Evolutionary conservation across 768 basidiomycete genomes (phyloP), one percentile per base, ranked within the genome.

Genomic region (Lentinula aciculospora): DNA sequence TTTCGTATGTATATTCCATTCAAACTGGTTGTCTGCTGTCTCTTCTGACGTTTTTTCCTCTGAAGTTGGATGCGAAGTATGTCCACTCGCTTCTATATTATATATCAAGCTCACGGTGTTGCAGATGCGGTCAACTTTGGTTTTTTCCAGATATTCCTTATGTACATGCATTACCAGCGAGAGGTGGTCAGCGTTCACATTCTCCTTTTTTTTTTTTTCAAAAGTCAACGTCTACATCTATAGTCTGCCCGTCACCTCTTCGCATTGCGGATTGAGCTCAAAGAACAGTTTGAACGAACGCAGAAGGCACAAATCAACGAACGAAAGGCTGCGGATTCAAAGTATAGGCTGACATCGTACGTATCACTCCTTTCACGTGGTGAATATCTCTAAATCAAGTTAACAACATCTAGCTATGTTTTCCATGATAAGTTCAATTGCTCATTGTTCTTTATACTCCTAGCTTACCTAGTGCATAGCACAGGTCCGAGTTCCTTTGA

Each of bases 81-180:
- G 75, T 36, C 15, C 34, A 51, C 15, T 39, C 29, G 48, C 54
- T 37, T 15, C 45, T 13, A 53, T 15, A 5, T 6, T n/a, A 9
- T 5, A 27, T 44, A 54, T 8, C 32, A 59, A 9, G 58, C 60
- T 19, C 61, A 37, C 27, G 31, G 34, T 54, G 56, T 61, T 40
- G 9, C 56, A 85, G 84, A 79, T 65, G 74, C 85, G 69, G 77
- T 89, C 64, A 84, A 86, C 72, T 88, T 90, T 64, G 69, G 86
- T 53, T 65, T 90, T n/a, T 95, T 89, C 68, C 88, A 93, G 60
- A 76, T 73, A 3, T 93, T 95, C 69, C 72, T 96, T 59, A 81
- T 94, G 19, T 92, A 88, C 66, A 81, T 89, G 3, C 83, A 86
- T 67, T 86, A 85, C 61, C 81, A 80, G 72, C 75, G 80, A 46